These are phyloP conservation scores for Madurella mycetomatis DNA, from an alignment of 2,329 filamentous ascomycete species.

Conservation along the genomic window DNA sequence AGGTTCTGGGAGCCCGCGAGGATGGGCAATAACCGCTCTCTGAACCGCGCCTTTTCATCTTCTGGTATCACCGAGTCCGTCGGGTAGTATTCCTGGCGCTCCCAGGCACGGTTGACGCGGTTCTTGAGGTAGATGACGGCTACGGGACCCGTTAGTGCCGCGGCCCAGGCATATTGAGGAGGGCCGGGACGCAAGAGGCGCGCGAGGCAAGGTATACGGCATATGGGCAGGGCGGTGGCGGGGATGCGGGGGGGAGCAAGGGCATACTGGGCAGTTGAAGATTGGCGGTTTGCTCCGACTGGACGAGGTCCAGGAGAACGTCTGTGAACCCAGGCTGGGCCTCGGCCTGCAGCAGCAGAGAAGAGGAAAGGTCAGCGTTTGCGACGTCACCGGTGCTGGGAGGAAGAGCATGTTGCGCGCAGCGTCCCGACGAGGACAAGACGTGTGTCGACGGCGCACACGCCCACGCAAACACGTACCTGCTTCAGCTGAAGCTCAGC, in stretches of 20 bases:
- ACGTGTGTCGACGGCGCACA: slow-evolving; percentile 6
- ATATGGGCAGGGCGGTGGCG: neutral
- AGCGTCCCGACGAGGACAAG: slow-evolving; percentile 2
- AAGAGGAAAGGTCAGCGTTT: slow-evolving; percentile 22
- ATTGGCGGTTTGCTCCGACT: slow-evolving; percentile 78
- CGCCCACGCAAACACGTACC: slow-evolving; percentile 47
- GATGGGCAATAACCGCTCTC: slow-evolving; percentile 83
- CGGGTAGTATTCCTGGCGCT: slow-evolving; percentile 68
- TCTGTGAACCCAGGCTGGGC: slow-evolving; percentile 85
- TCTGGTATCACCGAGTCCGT: slow-evolving; percentile 75
- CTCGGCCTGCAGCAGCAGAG: slow-evolving; percentile 62
- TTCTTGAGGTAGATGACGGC: slow-evolving; percentile 98
- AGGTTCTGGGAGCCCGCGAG: slow-evolving; percentile 74
- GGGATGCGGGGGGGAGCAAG: slow-evolving; percentile 20
- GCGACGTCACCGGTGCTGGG: slow-evolving; percentile 13
- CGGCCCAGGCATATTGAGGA: neutral
- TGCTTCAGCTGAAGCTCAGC: slow-evolving; percentile 79
- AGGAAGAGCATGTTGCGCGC: slow-evolving; percentile 3
- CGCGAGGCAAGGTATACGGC: slow-evolving; percentile 1
- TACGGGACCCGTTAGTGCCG: slow-evolving; percentile 37
- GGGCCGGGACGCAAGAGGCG: neutral
- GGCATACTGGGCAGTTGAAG: slow-evolving; percentile 83
- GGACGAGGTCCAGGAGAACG: slow-evolving; percentile 83
- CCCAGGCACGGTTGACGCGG: slow-evolving; percentile 89
- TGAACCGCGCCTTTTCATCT: slow-evolving; percentile 80